Evolutionary conservation across 306 rosid genomes (phyloP), one percentile per base, ranked within the genome.

Genomic region (Amphicarpaea edgeworthii): DNA sequence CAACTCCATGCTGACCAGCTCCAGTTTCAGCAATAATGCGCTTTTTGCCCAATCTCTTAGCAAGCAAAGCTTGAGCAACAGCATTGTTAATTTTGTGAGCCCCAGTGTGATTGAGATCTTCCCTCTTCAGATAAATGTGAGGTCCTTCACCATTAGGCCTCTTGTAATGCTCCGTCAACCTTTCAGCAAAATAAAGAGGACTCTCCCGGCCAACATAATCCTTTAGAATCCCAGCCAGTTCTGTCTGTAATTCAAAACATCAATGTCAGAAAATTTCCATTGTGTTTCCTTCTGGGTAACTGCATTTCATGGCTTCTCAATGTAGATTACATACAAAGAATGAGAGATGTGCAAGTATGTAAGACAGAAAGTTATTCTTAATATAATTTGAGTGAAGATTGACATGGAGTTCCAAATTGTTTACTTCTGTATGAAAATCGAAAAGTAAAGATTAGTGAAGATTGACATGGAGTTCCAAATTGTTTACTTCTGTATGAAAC

Each of bases 1-100:
- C 98, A 79, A 95, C 97, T 59, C 98, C 98, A 80, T 95, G 98
- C 76, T 95, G 98, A 40, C 98, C 98, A 2, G 97, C 98, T 64
- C 98, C 98, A 43, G 98, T 92, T 81, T 95, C 98, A 66, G 98
- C 98, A 61, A 95, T 95, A 67, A 95, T 89, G 8, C 97, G 95
- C 14, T 86, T 81, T 79, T 95, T 95, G 30, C 97, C 96, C 88
- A 95, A 83, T 6, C 78, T 79, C 91, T 90, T 90, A 7, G 98
- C 98, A 74, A 95, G 93, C 83, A 95, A 82, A 78, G 98, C 98
- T 80, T 92, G 98, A 12, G 93, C 97, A 76, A 95, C 84, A 6
- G 97, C 98, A 81, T 95, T 95, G 76, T 95, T 95, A 82, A 95
- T 95, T 69, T 95, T 95, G 83, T 95, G 98, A 73, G 98, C 98